Evolutionary conservation across 225 moss, liverwort and hornwort genomes (phyloP).

Genomic region (Straminergon stramineum): DNA sequence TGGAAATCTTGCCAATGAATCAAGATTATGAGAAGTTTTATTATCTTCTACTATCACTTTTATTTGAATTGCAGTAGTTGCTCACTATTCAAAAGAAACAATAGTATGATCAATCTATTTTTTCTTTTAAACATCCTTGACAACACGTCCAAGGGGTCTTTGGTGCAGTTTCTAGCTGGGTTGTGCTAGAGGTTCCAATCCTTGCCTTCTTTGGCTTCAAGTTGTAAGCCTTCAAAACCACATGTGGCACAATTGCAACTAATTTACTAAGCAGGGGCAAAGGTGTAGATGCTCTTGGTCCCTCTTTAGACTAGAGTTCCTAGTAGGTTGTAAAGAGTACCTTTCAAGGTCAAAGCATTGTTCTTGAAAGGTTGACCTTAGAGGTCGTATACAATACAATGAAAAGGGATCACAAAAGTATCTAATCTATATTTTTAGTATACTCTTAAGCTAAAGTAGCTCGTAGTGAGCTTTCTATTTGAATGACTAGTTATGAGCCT

Average conservation of each 20-base stretch:
- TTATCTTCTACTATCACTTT: background rate
- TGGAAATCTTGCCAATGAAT: background rate
- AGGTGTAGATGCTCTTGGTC: fast-evolving
- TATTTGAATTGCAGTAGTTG: background rate
- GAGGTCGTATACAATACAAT: too few species aligned
- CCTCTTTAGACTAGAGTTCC: background rate
- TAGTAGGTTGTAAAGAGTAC: background rate
- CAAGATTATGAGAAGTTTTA: background rate
- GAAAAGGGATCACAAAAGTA: background rate
- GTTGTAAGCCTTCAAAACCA: background rate
- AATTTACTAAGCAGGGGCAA: background rate
- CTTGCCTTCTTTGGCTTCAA: too few species aligned
- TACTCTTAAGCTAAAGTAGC: background rate
- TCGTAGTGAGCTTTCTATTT: background rate
- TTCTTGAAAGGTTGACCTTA: too few species aligned
- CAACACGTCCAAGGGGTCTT: fast-evolving
- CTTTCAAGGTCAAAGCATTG: background rate
- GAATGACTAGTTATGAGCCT: background rate
- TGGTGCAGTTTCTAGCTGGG: fast-evolving
- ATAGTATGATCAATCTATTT: too few species aligned
- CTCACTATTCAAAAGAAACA: background rate
- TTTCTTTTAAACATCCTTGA: background rate
- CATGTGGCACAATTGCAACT: background rate
- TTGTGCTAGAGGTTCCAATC: too few species aligned
- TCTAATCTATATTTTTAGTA: background rate